Base-by-base conservation (phyloP, 73 alveolate species). In the Breviolum minutum region DNA sequence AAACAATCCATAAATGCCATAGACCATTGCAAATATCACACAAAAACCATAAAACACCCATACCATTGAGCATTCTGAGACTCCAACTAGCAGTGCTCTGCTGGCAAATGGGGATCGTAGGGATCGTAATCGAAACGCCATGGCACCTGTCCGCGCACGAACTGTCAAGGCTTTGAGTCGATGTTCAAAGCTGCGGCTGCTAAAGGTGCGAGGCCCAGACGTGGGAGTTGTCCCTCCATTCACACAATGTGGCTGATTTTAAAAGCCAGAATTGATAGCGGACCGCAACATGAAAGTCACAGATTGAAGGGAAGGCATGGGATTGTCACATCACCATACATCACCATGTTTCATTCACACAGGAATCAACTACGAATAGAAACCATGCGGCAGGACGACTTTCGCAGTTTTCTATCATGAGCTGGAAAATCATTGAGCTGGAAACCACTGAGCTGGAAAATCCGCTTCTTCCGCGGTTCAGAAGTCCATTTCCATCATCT, bases 91-190 rank as follows among this genome's bases (percentile, higher is more conserved):
- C 87, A 79, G 30, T 29, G 87, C 87, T 64, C 19, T 40, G 87
- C 68, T 79, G 87, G 87, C 87, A 30, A 79, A 40, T 9, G 61
- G 66, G 66, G 87, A 79, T 61, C 92, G 16, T 83, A 48, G 66
- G 66, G 87, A 79, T 61, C 92, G 16, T 83, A 48, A 61, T 48
- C 92, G 48, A 54, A 83, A 54, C 74, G 92, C 92, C 92, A 83
- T 83, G 92, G 87, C 87, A 64, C 87, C 87, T 79, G 85, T 22
- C 85, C n/a, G 13, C 48, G 48, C 82, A 71, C 5, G 82, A 12
- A 32, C 14, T n/a, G 48, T 71, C 81, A 71, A 71, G 19, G 32
- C 81, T 30, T 62, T 1, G 85, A 40, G 54, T 40, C 54, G 54
- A 40, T 3, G 54, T 40, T 40, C 54, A 40, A 40, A 40, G 54